Evolutionary conservation across 2,329 filamentous ascomycete genomes (phyloP).

Genomic region (Claviceps lovelessii): DNA sequence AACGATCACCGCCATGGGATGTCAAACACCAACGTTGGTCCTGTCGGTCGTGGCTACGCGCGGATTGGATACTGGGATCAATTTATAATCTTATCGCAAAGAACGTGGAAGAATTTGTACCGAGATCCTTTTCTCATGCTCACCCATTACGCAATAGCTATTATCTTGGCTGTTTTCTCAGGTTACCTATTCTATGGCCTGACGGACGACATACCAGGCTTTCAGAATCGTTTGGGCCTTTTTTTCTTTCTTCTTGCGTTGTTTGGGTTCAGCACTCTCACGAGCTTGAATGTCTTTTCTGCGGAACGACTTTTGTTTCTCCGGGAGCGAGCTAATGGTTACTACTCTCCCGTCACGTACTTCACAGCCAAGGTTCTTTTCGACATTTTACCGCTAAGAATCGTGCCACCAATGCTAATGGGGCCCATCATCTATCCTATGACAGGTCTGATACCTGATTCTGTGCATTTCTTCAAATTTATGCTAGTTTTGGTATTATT

Average conservation of each 20-base stretch:
- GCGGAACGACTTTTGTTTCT: constrained; percentile 83
- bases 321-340: constrained; percentile 87
- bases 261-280: constrained; percentile 93
- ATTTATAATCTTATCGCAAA: constrained; percentile 74
- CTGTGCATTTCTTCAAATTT: constrained; percentile 77
- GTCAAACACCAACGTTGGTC: constrained; percentile 37
- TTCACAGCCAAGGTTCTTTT: constrained; percentile 96
- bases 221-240: constrained; percentile 90
- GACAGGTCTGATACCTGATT: constrained; percentile 78
- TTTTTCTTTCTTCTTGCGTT: constrained; percentile 96
- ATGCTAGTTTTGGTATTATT: constrained; percentile 86
- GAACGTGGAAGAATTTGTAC: constrained; percentile 96
- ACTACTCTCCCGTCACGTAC: constrained; percentile 88
- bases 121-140: constrained; percentile 97
- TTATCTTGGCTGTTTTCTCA: constrained; percentile 82
- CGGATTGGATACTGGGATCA: constrained; percentile 69
- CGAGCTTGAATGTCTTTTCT: constrained; percentile 85
- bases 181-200: constrained; percentile 94
- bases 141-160: constrained; percentile 94
- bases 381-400: constrained; percentile 84
- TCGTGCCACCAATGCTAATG: constrained; percentile 89
- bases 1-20: constrained; percentile 35
- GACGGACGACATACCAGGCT: constrained; percentile 89
- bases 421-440: constrained; percentile 95
- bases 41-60: constrained; percentile 64